Percentiles rank a stretch among this genome's conserved stretches.
Conservation (phyloP, 1,284 basidiomycete genomes). For the Ceratobasidium sp. region DNA sequence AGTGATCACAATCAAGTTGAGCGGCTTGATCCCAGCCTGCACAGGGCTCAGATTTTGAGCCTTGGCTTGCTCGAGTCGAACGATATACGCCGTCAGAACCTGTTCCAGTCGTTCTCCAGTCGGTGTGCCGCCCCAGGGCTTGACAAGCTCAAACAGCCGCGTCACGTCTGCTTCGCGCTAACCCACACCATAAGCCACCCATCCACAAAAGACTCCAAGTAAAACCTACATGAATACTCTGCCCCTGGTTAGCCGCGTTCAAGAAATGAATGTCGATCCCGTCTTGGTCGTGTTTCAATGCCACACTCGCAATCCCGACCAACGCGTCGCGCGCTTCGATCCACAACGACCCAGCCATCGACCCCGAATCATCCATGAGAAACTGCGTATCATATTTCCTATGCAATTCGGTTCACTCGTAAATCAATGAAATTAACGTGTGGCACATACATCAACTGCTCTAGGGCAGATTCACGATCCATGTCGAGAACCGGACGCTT, state of each 20-base stretch:
- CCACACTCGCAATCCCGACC: slow-evolving; percentile 54
- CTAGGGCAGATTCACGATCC: slow-evolving; percentile 5
- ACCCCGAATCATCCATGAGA: slow-evolving; percentile 57
- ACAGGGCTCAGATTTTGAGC: background rate
- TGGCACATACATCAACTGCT: slow-evolving; percentile 17
- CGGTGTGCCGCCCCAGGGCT: slow-evolving; percentile 57
- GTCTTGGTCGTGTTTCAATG: slow-evolving; percentile 56
- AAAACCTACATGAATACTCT: slow-evolving; percentile 37
- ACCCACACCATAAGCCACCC: background rate
- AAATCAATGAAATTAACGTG: background rate
- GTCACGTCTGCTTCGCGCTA: slow-evolving; percentile 47
- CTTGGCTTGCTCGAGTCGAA: slow-evolving; percentile 53
- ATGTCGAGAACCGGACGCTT: background rate
- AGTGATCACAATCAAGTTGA: slow-evolving; percentile 68
- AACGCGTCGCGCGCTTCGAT: slow-evolving; percentile 57
- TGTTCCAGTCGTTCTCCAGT: slow-evolving; percentile 60
- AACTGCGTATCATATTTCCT: slow-evolving; percentile 33
- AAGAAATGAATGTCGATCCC: slow-evolving; percentile 63
- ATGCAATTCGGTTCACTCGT: background rate
- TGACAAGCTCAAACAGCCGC: slow-evolving; percentile 55
- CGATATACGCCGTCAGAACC: slow-evolving; percentile 58
- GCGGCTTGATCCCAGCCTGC: slow-evolving; percentile 52
- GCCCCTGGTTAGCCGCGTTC: slow-evolving; percentile 47
- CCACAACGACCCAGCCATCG: slow-evolving; percentile 62
- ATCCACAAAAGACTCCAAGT: background rate